Base-by-base conservation (phyloP, 176 grass and related monocot genomes). In the Cenchrus purpureus region DNA sequence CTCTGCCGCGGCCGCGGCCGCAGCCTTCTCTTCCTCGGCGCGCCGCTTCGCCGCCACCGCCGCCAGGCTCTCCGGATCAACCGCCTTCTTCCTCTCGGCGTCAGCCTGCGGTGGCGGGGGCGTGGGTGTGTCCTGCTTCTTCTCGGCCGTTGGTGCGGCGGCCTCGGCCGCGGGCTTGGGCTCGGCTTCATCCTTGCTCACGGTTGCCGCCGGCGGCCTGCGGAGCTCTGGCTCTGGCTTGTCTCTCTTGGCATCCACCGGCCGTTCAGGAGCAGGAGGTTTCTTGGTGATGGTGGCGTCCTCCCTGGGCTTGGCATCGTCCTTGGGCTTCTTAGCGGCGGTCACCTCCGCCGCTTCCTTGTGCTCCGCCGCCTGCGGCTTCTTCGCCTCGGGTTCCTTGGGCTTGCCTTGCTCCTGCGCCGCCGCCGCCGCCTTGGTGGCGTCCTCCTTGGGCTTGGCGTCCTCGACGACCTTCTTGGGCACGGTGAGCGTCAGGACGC, bases 401-500 rank as follows among this genome's bases (percentile, higher is more conserved):
- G 28, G 0, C 2, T 34, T 59, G 57, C 19, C 37, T 53, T 46
- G 67, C 28, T 10, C 61, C 57, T 59, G 57, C 55, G 55, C 6
- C 55, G 55, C 8, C 57, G 57, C 8, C 6, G 19, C 3, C 14
- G 53, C 56, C 2, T n/a, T 59, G 19, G 1, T 59, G 56, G 56
- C 19, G 2, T 62, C 61, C 19, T 55, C 15, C 45, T 46, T 46
- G 5, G 45, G 60, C 29, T 32, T 77, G 42, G 40, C 15, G 12
- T 40, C 84, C 3, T 16, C 10, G 64, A 1, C 59, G 74, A 0
- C 59, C 14, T 49, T 25, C 73, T 75, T 93, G 22, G 93, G 83
- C 54, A 94, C 62, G 62, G 74, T 80, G 77, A 98, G 25, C 0
- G 74, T 81, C 75, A 98, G 83, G 56, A 86, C 73, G 2, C 68